These are phyloP conservation scores for Begonia peltatifolia DNA, from an alignment of 306 rosid species.

Conservation along the genomic window DNA sequence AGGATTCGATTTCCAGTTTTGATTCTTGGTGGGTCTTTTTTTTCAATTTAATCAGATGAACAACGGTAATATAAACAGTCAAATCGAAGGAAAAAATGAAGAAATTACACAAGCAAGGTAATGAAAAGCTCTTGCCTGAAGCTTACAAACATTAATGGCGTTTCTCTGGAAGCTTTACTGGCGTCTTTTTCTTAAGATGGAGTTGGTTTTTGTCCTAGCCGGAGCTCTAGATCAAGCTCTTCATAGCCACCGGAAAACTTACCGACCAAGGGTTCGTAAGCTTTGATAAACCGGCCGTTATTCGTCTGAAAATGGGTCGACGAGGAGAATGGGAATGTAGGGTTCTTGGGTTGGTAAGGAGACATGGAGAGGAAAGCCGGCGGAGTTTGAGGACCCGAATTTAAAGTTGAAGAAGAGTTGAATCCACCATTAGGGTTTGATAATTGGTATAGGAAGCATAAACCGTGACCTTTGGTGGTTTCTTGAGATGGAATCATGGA, in stretches of 20 bases:
- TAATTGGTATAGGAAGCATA: constrained; percentile 60
- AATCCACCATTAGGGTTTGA: constrained; percentile 37
- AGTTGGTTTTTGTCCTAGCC: constrained; percentile 55
- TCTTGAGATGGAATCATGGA: constrained; percentile 49
- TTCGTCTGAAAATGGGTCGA: constrained; percentile 14
- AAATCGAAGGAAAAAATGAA: too few relatives aligned
- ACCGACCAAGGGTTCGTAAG: not conserved
- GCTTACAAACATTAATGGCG: too few relatives aligned
- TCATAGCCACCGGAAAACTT: constrained; percentile 12
- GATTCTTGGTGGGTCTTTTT: too few relatives aligned
- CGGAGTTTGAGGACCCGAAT: constrained; percentile 24
- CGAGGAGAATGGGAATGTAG: constrained; percentile 11
- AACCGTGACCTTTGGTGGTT: constrained; percentile 31
- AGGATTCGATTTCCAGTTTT: too few relatives aligned
- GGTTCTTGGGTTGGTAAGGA: constrained; percentile 18
- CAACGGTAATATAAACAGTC: too few relatives aligned
- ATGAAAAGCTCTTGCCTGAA: too few relatives aligned
- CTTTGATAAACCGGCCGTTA: not conserved
- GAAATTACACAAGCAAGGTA: too few relatives aligned
- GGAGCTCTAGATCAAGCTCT: constrained; percentile 90
- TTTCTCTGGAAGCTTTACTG: not conserved
- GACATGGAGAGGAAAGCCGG: constrained; percentile 52
- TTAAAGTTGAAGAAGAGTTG: not conserved
- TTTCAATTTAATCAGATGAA: too few relatives aligned
- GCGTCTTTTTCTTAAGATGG: not conserved